Percentiles rank a stretch among this genome's conserved stretches.
Conservation (phyloP, 192 early-diverging fungal species). For the Coemansia furcata region DNA sequence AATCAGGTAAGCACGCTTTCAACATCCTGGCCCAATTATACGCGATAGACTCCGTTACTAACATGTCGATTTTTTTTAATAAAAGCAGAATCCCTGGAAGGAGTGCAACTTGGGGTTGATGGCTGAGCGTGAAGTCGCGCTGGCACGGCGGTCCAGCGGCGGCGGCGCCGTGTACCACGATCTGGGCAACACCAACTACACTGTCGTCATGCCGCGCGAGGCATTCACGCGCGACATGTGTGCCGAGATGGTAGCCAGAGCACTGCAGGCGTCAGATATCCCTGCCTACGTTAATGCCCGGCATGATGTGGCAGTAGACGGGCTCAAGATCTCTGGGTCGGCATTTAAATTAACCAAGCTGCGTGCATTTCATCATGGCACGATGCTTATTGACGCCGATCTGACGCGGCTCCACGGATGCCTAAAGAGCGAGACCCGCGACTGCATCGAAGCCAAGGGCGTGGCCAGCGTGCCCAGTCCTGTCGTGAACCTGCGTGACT, state of each 20-base stretch:
- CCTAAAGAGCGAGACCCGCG: constrained; percentile 52
- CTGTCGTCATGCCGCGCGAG: constrained; percentile 85
- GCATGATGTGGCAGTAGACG: constrained; percentile 86
- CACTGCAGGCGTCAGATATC: constrained; percentile 72
- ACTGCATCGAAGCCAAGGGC: constrained; percentile 75
- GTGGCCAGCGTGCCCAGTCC: constrained; percentile 87
- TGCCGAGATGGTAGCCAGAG: constrained; percentile 73
- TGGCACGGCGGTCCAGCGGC: constrained; percentile 85
- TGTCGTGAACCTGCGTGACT: constrained; percentile 78
- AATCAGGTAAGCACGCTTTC: constrained; percentile 69
- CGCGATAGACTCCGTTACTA: background rate
- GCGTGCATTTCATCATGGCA: constrained; percentile 94
- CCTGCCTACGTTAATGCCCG: constrained; percentile 80
- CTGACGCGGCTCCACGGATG: constrained; percentile 56
- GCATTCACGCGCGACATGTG: constrained; percentile 73
- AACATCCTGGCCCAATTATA: background rate
- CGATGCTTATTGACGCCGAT: constrained; percentile 95
- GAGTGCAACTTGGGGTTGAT: constrained; percentile 83
- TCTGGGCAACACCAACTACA: constrained; percentile 94
- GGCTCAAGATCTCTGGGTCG: constrained; percentile 86
- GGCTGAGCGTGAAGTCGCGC: constrained; percentile 64
- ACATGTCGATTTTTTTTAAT: constrained; percentile 8
- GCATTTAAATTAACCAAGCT: constrained; percentile 87
- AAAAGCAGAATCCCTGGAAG: constrained; percentile 85
- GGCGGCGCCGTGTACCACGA: constrained; percentile 98